Base-by-base conservation (phyloP, 495 filamentous ascomycete species). In the Pseudevernia furfuracea region DNA sequence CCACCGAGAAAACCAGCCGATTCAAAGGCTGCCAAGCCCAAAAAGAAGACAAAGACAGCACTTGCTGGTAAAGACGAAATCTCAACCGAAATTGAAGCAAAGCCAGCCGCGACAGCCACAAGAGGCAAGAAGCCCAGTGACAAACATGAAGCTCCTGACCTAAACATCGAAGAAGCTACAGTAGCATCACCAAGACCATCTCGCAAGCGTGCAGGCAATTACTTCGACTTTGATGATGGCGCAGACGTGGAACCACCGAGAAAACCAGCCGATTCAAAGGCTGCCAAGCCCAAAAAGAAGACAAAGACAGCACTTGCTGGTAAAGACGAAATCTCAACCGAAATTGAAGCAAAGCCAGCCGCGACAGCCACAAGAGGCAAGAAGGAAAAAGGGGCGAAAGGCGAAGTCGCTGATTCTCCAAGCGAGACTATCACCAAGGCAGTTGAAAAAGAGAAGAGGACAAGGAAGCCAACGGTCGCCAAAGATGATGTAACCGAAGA, bases 151-250 rank as follows among this genome's bases (percentile, higher is more conserved):
- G 60, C 59, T n/a, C 46, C 64, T 30, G 56, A 68, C 9, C 41
- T 66, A 11, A 58, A 65, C 39, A 69, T 66, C 8, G 67, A 64
- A 30, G 64, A 67, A 36, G 60, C 64, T 38, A 53, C 60, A 3
- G 23, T 61, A 55, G 55, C 63, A 36, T 64, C 71, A 14, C 62
- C 64, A 46, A 71, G 70, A 57, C 49, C 61, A 32, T 74, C 78
- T 58, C 82, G 82, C 73, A 84, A 84, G 76, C 81, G 80, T 37
- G 78, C 81, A 58, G 79, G 78, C 61, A 80, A 82, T 67, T 81
- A 81, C 72, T 72, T 82, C 28, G 80, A 78, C 66, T 80, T 80
- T 58, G 77, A 79, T 49, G 77, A 79, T 23, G 74, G 71, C 61
- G 44, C 72, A 44, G 71, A 75, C 38, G 70, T 59, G 23, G 59